Evolutionary conservation across 768 basidiomycete genomes (phyloP).

Genomic region (Trametes villosa): DNA sequence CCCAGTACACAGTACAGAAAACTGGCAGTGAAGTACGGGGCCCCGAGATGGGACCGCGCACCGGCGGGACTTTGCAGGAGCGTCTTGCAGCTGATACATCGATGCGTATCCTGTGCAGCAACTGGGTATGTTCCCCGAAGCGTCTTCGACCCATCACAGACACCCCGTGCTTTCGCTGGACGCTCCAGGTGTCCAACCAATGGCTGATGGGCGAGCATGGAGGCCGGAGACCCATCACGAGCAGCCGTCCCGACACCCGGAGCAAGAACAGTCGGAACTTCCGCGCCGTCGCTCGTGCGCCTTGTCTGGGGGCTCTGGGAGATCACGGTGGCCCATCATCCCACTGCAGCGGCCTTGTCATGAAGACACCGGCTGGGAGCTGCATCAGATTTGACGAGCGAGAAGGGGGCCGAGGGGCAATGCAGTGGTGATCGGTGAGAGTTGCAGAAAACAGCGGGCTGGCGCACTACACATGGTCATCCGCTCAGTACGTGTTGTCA

Average conservation of each 20-base stretch:
- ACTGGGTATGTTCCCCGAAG: neutral
- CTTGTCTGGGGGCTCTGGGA: neutral
- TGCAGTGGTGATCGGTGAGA: neutral
- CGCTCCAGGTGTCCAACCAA: neutral
- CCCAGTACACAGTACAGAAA: neutral
- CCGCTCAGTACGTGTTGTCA: no score
- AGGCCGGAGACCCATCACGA: neutral
- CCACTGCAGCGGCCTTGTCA: neutral
- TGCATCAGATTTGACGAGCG: neutral
- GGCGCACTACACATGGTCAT: no score
- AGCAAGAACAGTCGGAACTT: neutral
- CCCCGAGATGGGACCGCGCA: neutral
- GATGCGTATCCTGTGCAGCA: constrained; percentile 8
- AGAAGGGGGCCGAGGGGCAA: neutral
- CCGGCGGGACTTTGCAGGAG: neutral
- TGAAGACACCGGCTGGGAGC: neutral
- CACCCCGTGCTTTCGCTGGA: neutral
- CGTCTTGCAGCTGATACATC: constrained; percentile 2
- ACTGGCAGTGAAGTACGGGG: neutral
- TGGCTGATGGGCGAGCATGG: neutral
- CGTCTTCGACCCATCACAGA: neutral
- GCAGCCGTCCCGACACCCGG: neutral
- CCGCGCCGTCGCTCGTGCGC: neutral
- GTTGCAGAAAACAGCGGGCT: no score
- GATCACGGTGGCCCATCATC: neutral